Evolutionary conservation across 2,329 filamentous ascomycete genomes (phyloP).

Genomic region (Simplicillium sp.): DNA sequence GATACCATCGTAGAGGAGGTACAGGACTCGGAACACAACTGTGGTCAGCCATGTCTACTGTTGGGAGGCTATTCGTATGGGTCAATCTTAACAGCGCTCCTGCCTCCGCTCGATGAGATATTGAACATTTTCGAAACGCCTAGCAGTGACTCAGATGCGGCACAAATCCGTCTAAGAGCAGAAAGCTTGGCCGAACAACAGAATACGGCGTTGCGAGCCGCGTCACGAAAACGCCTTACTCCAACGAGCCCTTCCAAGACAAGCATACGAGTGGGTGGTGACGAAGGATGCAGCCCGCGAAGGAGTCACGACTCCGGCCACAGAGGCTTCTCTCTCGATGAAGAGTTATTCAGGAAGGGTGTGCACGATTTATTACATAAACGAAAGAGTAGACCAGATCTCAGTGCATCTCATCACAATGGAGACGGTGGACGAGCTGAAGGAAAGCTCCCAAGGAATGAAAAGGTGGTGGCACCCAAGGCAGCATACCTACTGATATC

Average conservation of each 20-base stretch:
- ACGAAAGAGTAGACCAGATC: conserved; percentile 4
- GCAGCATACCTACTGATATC: conserved; percentile 58
- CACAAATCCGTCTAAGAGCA: conserved; percentile 63
- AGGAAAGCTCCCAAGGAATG: conserved; percentile 19
- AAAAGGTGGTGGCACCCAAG: conserved; percentile 24
- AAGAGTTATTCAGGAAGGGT: conserved; percentile 4
- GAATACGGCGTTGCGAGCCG: conserved; percentile 33
- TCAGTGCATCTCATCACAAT: not conserved
- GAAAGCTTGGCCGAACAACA: conserved; percentile 57
- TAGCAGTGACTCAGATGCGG: conserved; percentile 43
- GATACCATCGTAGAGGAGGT: conserved; percentile 22
- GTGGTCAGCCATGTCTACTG: conserved; percentile 33
- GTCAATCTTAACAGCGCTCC: conserved; percentile 65
- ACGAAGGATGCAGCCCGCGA: conserved; percentile 30
- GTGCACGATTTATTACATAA: not conserved
- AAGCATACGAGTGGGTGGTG: conserved; percentile 40
- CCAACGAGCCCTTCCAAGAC: conserved; percentile 13
- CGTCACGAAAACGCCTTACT: conserved; percentile 16
- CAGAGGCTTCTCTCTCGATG: conserved; percentile 9
- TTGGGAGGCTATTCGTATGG: conserved; percentile 87
- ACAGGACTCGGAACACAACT: not conserved
- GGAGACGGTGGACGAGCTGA: conserved; percentile 4
- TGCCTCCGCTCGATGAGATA: conserved; percentile 55
- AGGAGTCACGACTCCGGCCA: conserved; percentile 26
- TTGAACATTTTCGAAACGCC: conserved; percentile 48